Percentiles rank a stretch among this genome's conserved stretches.
Evolutionary conservation across 2,329 filamentous ascomycete genomes (phyloP).

Genomic region (Trichoderma atrobrunneum): DNA sequence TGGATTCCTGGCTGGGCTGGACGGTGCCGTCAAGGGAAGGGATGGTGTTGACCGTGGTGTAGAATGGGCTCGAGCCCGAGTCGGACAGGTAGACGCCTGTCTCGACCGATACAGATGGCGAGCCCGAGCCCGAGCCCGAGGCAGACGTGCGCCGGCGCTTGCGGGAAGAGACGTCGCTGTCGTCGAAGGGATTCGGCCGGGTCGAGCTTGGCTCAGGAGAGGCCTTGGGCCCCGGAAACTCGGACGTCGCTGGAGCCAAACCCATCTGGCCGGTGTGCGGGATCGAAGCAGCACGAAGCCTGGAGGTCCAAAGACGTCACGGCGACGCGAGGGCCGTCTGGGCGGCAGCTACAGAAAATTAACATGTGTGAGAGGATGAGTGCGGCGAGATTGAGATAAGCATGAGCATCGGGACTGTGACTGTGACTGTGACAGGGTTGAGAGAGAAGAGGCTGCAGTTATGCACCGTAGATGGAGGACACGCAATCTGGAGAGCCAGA

Average conservation of each 20-base stretch:
- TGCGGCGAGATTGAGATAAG: not conserved
- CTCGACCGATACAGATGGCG: constrained; percentile 53
- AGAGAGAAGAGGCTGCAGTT: not conserved
- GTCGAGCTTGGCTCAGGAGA: constrained; percentile 63
- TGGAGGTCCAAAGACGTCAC: constrained; percentile 48
- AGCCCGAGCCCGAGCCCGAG: constrained; percentile 51
- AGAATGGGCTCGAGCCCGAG: constrained; percentile 32
- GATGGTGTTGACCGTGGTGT: constrained; percentile 28
- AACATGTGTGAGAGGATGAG: constrained; percentile 51
- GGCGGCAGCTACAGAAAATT: constrained; percentile 51
- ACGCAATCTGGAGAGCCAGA: not conserved
- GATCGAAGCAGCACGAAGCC: constrained; percentile 38
- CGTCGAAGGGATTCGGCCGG: constrained; percentile 63
- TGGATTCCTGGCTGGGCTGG: constrained; percentile 31
- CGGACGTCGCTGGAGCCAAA: constrained; percentile 47
- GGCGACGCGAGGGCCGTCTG: constrained; percentile 54
- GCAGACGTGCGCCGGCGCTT: constrained; percentile 62
- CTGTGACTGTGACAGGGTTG: not conserved
- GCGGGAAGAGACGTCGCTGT: constrained; percentile 53
- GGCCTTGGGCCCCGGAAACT: constrained; percentile 56
- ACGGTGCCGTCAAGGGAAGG: constrained; percentile 35
- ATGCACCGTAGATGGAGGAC: not conserved
- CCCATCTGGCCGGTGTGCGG: constrained; percentile 51
- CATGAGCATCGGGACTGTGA: not conserved
- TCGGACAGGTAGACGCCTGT: constrained; percentile 33